These are phyloP conservation scores for Draba incana DNA, from an alignment of 345 rosid species.

Conservation along the genomic window DNA sequence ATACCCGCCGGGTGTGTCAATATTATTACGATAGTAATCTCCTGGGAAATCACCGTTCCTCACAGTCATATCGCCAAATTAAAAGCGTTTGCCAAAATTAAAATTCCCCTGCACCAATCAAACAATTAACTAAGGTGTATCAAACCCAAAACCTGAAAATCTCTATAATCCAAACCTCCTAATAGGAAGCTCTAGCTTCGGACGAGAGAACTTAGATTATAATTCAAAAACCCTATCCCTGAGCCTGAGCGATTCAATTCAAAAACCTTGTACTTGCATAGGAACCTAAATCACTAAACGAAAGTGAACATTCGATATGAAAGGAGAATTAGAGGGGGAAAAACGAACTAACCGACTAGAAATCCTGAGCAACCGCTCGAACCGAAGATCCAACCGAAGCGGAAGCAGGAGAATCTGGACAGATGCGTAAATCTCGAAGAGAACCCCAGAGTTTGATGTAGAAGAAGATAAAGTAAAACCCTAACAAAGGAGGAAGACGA, in stretches of 20 bases:
- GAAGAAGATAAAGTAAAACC: slow-evolving; percentile 20
- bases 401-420: not conserved
- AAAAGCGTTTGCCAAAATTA: too few species aligned
- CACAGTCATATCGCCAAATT: slow-evolving; percentile 31
- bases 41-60: slow-evolving; percentile 31
- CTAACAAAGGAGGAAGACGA: slow-evolving; percentile 17
- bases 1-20: slow-evolving; percentile 11
- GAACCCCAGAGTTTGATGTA: slow-evolving; percentile 7
- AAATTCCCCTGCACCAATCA: not conserved
- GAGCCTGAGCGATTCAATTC: not conserved
- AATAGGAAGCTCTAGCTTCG: too few species aligned
- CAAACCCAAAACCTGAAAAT: slow-evolving; percentile 1
- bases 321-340: too few species aligned
- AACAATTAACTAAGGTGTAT: not conserved
- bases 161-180: too few species aligned
- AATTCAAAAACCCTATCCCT: too few species aligned
- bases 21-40: slow-evolving; percentile 21
- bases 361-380: slow-evolving; percentile 1
- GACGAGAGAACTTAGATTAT: too few species aligned
- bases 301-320: not conserved
- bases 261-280: not conserved
- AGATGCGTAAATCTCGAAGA: not conserved
- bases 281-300: not conserved
- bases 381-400: not conserved
- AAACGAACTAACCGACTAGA: slow-evolving; percentile 20